Evolutionary conservation across 2,329 filamentous ascomycete genomes (phyloP), one percentile per base, ranked within the genome.

Genomic region (Teratosphaeria zuluensis): DNA sequence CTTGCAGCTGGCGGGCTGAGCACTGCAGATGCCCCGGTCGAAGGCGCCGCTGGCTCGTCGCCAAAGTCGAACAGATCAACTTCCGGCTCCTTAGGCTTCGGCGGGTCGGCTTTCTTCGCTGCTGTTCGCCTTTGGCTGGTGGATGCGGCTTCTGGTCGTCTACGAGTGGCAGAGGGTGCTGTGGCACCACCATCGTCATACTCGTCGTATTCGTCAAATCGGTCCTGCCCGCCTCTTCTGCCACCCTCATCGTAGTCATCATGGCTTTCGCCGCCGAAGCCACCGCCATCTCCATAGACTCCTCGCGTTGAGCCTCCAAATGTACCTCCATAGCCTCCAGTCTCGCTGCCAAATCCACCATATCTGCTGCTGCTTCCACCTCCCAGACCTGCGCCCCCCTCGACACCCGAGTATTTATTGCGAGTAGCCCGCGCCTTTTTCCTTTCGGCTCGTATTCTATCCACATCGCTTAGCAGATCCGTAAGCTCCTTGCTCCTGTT

Each of bases 161-260:
- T 76, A 65, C 78, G 78, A 35, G 78, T 76, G 28, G 83, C 75
- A 59, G 82, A 77, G 19, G 42, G 19, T 56, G 79, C 72, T 51
- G 67, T 64, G 55, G 75, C 76, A 54, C 81, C 79, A 48, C 81
- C 90, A 68, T 96, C 94, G 58, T 97, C 92, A 68, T 87, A 92
- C 74, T 99, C 94, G 70, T 99, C 92, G 69, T 99, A 99, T 74
- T 96, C 94, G 66, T 97, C 92, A 66, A 96, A 99, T 64, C 87
- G 85, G 78, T 69, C 80, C 77, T 58, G 81, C 78, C 59, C 86
- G 78, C 66, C 78, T 79, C 59, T 83, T 77, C 24, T 80, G 75
- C 65, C 89, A 85, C 59, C 81, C 75, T 88, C 95, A 56, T 90
- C 73, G 33, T 76, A 75, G 42, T 75, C 69, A 16, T 70, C 88